A percentile compares a stretch with the other conserved stretches of the same genome.
These are phyloP conservation scores for Talaromyces stipitatus DNA, from an alignment of 495 filamentous ascomycete genomes.

Conservation along the genomic window DNA sequence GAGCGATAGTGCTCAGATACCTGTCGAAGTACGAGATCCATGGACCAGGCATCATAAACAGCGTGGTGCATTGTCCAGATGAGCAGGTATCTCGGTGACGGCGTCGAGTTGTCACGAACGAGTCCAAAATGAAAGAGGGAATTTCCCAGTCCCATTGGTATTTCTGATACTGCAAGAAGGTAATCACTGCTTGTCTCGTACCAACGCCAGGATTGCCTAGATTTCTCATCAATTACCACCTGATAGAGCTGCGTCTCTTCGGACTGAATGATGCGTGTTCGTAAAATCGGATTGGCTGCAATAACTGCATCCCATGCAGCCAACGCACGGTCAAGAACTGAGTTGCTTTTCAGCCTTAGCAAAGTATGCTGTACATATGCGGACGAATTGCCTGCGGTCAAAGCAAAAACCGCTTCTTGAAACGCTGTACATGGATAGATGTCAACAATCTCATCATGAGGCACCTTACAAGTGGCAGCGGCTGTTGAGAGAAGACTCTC, in stretches of 20 bases:
- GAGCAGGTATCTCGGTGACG: neutral
- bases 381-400: conserved; percentile 26
- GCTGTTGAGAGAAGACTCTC: conserved; percentile 1
- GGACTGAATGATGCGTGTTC: conserved; percentile 32
- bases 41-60: conserved; percentile 22
- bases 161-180: conserved; percentile 29
- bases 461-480: conserved; percentile 7
- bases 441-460: conserved; percentile 37
- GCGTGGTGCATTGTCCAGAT: conserved; percentile 26
- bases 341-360: conserved; percentile 18
- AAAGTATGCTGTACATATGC: conserved; percentile 23
- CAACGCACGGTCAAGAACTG: conserved; percentile 23
- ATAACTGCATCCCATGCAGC: conserved; percentile 30
- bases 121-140: conserved; percentile 38
- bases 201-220: neutral
- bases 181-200: conserved; percentile 10
- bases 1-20: neutral
- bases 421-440: conserved; percentile 54
- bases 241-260: conserved; percentile 19
- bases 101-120: conserved; percentile 8
- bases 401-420: conserved; percentile 52
- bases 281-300: conserved; percentile 24
- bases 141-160: conserved; percentile 33
- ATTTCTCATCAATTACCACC: conserved; percentile 18
- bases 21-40: conserved; percentile 8